Conservation (phyloP, 768 basidiomycete genomes). For the Leucosporidium yakuticum region DNA sequence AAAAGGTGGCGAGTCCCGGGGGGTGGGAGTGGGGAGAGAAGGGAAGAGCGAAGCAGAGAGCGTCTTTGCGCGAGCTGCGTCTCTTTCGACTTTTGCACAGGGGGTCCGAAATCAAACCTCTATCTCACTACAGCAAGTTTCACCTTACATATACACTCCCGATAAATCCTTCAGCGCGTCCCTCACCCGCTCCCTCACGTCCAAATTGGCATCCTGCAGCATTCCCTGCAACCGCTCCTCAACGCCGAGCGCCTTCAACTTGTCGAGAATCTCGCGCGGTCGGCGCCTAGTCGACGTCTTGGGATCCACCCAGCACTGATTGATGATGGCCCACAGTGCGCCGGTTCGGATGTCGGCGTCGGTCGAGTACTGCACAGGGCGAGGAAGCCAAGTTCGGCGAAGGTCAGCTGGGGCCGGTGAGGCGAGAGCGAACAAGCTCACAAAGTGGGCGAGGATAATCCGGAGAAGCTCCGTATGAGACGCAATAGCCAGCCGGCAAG, state of each 20-base stretch:
- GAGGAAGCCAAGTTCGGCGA: no score
- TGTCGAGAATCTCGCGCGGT: conserved; percentile 23
- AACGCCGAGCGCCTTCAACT: conserved; percentile 35
- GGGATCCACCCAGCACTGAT: conserved; percentile 27
- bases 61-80: no score
- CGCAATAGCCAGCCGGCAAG: conserved; percentile 32
- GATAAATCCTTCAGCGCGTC: conserved; percentile 5
- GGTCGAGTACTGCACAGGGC: conserved; percentile 12
- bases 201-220: conserved; percentile 32
- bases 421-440: not conserved
- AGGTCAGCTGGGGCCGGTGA: not conserved
- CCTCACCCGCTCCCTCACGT: conserved; percentile 36
- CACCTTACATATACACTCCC: no score
- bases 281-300: not conserved
- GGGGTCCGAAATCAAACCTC: no score
- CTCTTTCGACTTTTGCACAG: no score
- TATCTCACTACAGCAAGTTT: no score
- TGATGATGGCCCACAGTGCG: conserved; percentile 33
- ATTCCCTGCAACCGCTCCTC: conserved; percentile 29
- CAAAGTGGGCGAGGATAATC: conserved; percentile 29
- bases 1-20: no score
- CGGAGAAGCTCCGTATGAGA: conserved; percentile 20
- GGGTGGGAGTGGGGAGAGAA: no score
- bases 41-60: no score
- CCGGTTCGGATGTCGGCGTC: conserved; percentile 26